A percentile compares a stretch with the other conserved stretches of the same genome.
These are phyloP conservation scores for Spathaspora sp. DNA, from an alignment of 1,139 yeast genomes.

Conservation along the genomic window DNA sequence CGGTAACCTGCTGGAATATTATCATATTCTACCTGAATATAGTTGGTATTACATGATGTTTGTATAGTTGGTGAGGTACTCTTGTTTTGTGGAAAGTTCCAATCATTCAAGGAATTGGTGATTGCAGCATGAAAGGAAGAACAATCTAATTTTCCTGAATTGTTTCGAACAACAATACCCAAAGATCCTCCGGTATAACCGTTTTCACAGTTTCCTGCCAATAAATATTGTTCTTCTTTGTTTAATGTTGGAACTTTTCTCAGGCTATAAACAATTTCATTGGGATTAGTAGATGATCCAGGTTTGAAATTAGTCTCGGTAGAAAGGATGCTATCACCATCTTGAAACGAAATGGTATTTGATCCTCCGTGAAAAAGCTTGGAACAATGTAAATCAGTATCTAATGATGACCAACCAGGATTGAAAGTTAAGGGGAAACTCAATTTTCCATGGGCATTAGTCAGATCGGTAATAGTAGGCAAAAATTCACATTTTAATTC, in stretches of 20 bases:
- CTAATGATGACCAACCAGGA: slow-evolving; percentile 19
- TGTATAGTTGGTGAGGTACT: slow-evolving; percentile 8
- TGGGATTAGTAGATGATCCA: slow-evolving; percentile 1
- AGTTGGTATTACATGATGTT: slow-evolving; percentile 15
- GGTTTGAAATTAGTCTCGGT: slow-evolving; percentile 14
- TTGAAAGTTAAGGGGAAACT: slow-evolving; percentile 25
- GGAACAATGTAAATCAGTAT: slow-evolving; percentile 20
- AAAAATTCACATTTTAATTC: slow-evolving; percentile 25
- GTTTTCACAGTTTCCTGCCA: slow-evolving; percentile 21
- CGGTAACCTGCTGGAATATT: slow-evolving; percentile 29
- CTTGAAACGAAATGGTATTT: slow-evolving; percentile 24
- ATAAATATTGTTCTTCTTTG: slow-evolving; percentile 14
- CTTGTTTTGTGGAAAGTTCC: slow-evolving; percentile 19
- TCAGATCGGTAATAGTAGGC: slow-evolving; percentile 12
- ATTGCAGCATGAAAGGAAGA: slow-evolving; percentile 17
- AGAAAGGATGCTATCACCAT: slow-evolving; percentile 21
- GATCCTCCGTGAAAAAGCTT: slow-evolving; percentile 18
- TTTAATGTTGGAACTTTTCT: slow-evolving; percentile 15
- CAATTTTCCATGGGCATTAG: slow-evolving; percentile 23
- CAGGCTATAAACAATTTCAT: slow-evolving; percentile 5
- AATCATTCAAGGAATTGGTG: slow-evolving; percentile 20
- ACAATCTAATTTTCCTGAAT: slow-evolving; percentile 19
- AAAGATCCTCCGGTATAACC: slow-evolving; percentile 22
- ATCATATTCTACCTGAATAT: slow-evolving; percentile 13
- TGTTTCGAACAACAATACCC: slow-evolving; percentile 14